Conservation (phyloP, 116 monocot genomes). For the Thalassia testudinum region DNA sequence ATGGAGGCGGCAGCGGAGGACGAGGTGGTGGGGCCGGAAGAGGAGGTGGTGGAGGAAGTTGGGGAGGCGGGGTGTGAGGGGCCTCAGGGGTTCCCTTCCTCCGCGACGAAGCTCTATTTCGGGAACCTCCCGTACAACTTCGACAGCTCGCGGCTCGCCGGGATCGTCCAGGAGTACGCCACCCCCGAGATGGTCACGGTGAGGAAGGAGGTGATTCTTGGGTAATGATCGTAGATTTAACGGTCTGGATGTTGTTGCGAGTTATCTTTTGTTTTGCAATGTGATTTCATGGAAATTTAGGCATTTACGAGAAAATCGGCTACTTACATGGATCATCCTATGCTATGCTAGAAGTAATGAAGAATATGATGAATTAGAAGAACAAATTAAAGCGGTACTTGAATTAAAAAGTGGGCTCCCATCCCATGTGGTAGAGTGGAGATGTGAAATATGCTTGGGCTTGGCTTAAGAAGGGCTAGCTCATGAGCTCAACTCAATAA, state of each 20-base stretch:
- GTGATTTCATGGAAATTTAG: not conserved
- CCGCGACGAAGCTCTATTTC: slow-evolving; percentile 67
- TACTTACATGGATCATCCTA: too few relatives aligned
- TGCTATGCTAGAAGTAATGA: too few relatives aligned
- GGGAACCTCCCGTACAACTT: slow-evolving; percentile 89
- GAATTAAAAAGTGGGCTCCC: too few relatives aligned
- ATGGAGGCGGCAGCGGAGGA: not conserved
- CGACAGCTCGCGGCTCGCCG: slow-evolving; percentile 81
- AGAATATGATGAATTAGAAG: too few relatives aligned
- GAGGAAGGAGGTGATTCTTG: too few relatives aligned
- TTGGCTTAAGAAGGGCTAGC: too few relatives aligned
- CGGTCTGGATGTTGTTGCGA: not conserved
- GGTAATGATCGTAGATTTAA: too few relatives aligned
- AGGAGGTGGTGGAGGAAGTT: slow-evolving; percentile 7
- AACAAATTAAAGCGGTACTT: too few relatives aligned
- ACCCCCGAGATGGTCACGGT: slow-evolving; percentile 89
- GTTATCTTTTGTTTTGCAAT: not conserved
- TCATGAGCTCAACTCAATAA: too few relatives aligned
- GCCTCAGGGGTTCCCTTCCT: not conserved
- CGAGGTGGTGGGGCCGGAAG: slow-evolving; percentile 2
- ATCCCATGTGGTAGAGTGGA: too few relatives aligned
- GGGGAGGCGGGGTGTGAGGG: slow-evolving; percentile 2
- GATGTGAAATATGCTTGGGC: too few relatives aligned
- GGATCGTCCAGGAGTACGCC: slow-evolving; percentile 74
- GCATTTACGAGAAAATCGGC: too few relatives aligned